phyloP scores from a whole-genome alignment of 345 rosid genomes.

The Syzygium grande region DNA sequence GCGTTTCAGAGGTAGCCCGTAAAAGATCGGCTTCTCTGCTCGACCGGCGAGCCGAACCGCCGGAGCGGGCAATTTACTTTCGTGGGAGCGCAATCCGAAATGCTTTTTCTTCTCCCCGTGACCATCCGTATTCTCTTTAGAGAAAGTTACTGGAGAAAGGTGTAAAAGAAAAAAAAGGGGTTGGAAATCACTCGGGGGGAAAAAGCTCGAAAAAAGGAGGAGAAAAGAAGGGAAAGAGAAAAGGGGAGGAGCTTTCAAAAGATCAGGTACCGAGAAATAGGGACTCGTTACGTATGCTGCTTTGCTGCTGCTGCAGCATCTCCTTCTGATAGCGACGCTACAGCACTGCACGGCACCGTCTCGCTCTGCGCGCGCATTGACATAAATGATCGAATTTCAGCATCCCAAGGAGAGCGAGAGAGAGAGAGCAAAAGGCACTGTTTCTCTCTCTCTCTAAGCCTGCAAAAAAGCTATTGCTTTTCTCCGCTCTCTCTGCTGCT shows the following conservation, averaged over 20 bases:
- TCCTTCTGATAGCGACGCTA: conserved; percentile 16
- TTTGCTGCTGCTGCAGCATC: neutral
- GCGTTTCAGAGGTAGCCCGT: no score
- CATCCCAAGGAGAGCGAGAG: conserved; percentile 31
- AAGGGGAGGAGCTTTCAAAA: neutral
- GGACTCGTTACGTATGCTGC: neutral
- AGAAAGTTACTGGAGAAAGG: no score
- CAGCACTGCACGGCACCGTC: neutral
- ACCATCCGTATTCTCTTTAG: no score
- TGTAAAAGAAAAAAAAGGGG: no score
- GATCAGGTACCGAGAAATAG: neutral
- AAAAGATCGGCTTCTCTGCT: no score
- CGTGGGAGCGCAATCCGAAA: no score
- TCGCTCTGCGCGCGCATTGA: neutral
- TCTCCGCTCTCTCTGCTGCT: neutral
- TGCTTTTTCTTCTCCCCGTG: no score
- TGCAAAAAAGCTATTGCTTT: neutral
- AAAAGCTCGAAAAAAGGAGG: conserved; percentile 3
- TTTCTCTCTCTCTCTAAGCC: neutral
- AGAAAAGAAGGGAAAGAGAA: conserved; percentile 5
- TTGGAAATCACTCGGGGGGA: no score
- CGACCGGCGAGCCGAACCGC: no score
- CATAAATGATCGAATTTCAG: conserved; percentile 39
- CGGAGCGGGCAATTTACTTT: no score
- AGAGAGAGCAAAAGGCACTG: neutral